Base-by-base conservation (phyloP, 163 green algal species). In the Volvox carteri region DNA sequence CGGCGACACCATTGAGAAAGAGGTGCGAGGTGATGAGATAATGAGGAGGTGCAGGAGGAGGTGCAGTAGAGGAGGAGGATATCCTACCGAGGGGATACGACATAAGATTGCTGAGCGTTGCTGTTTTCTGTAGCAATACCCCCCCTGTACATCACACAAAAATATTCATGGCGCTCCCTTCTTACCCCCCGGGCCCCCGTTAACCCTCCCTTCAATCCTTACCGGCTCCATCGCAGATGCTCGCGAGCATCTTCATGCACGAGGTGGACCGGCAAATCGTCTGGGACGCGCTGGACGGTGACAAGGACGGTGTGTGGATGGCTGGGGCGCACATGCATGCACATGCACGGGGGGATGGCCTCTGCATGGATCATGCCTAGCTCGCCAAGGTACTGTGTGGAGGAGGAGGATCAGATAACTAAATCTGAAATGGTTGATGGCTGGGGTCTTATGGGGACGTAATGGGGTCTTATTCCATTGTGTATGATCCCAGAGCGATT, bases 211-310 rank as follows among this genome's bases (percentile, higher is more conserved):
- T 23, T 65, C 54, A n/a, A 19, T 65, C 54, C 54, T 7, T 23
- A 65, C 54, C 54, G 5, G n/a, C n/a, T 23, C 25, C 54, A 8
- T 11, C 3, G 14, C 72, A 67, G 42, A 75, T 86, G 44, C 56
- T 90, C 42, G 16, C 37, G 9, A n/a, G 74, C 74, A 90, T 90
- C 25, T 75, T 79, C 18, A 35, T 42, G 3, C 35, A 37, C 1
- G 18, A 44, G 25, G 42, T 52, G 19, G 85, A 73, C 56, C 50
- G 78, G n/a, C 50, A 78, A 9, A 84, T 77, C 19, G 85, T 70
- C 12, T 90, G 85, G 85, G 73, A 79, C 12, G 56, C 70, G 41
- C 68, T 90, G 28, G 85, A 90, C 60, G 58, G 68, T 14, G 56
- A 86, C 78, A 65, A 76, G 41, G 78, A 86, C 78, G 78, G 78